Base-by-base conservation (phyloP, 371 early-diverging fungal genomes). In the Enteropsectra breve region DNA sequence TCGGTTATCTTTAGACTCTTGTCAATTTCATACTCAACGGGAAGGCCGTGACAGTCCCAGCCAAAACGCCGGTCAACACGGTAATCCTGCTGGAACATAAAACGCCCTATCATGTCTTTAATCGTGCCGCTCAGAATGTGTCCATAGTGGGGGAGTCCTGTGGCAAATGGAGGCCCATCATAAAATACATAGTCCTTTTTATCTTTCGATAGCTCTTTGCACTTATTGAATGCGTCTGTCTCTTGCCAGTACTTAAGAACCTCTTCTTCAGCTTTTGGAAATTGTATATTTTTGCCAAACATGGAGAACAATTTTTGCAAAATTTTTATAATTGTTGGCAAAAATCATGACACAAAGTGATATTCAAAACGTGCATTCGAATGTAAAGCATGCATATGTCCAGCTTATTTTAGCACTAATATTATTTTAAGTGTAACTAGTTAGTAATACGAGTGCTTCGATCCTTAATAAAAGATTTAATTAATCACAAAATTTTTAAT, bases 121-220 rank as follows among this genome's bases (percentile, higher is more conserved):
- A 99, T 94, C 68, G 99, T 95, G 72, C 97, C 96, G 40, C 93
- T 91, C 23, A 99, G 85, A 84, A 99, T 85, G 76, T 99, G 99
- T 53, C 99, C 99, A 79, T 96, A 97, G 80, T 99, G 99, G 47
- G 99, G 99, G 71, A 96, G 85, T 52, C 99, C 99, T 15, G 99
- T 99, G 56, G 97, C 97, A 80, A 99, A 99, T 26, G 99, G 99
- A 48, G 99, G 99, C 11, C 97, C 99, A 80, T 95, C 97, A 80
- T 91, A 97, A 83, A 96, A 96, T 6, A 73, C 74, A 66, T 68
- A 82, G 43, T 64, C 63, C 50, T 66, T 43, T 54, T 62, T 73
- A 32, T 73, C 73, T 40, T 75, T 70, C 28, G 90, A 88, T n/a
- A 92, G 85, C 78, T 90, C 86, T 61, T 91, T 76, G 11, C 89